Base-by-base conservation (phyloP, 331 rosid species). In the Saraca asoca region DNA sequence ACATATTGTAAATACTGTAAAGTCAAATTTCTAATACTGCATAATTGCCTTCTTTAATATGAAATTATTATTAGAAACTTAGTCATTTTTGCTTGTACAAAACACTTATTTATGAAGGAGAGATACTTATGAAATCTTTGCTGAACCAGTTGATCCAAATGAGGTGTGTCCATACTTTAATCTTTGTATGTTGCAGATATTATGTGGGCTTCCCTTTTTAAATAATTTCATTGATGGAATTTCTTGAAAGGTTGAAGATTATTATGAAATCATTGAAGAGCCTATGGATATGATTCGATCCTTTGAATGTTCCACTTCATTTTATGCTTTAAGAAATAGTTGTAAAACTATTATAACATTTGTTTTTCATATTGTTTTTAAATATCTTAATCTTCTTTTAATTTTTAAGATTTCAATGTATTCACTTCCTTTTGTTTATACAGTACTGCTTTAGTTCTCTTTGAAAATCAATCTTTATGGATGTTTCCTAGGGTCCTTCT, bases 281-380 rank as follows among this genome's bases (percentile, higher is more conserved):
- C 95, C 95, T 54, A 88, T 86, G 95, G 95, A 88, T 83, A n/a
- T n/a, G n/a, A n/a, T 54, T 19, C 62, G 53, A 49, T 68, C 39
- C 31, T 41, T 14, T 10, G n/a, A 44, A 62, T 24, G 39, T 39
- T 39, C 2, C 31, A 39, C 43, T 39, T 39, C 11, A 6, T 42
- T 46, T 14, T 64, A 49, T 34, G 57, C 29, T 49, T 16, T 29
- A 64, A 7, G 69, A 34, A 19, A 39, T 20, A 43, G 43, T 49
- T 9, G 19, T 44, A 11, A 34, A 19, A 41, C 51, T 50, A 53
- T 66, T 24, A 24, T 24, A 24, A 24, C 1, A 24, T 24, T n/a
- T 33, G 15, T 55, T 62, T 17, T 20, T 44, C 55, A 10, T 24
- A 45, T 51, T 53, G 66, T 19, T 13, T 51, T 54, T 65, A 31